phyloP scores from a whole-genome alignment of 2,329 filamentous ascomycete species.

The Harringtonia lauricola region DNA sequence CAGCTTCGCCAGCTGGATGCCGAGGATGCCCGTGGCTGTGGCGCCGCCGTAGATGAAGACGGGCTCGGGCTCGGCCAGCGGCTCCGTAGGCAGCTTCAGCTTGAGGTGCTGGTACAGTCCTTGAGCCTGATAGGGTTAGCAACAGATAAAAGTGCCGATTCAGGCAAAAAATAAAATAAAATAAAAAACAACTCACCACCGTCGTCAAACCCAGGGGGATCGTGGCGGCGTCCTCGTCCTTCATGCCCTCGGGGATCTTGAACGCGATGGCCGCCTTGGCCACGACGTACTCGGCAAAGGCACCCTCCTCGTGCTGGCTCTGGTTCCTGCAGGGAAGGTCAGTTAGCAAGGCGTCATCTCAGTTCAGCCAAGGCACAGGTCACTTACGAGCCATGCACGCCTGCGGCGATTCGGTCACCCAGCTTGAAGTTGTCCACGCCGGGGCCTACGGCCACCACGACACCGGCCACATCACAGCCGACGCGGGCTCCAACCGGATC shows the following conservation, averaged over 20 bases:
- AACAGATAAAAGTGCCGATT: not conserved
- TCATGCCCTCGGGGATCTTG: slow-evolving; percentile 32
- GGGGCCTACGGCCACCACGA: slow-evolving; percentile 32
- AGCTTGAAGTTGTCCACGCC: slow-evolving; percentile 31
- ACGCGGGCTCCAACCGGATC: slow-evolving; percentile 5
- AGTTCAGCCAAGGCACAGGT: no score
- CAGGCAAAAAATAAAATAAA: not conserved
- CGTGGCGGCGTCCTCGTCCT: slow-evolving; percentile 33
- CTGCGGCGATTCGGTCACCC: slow-evolving; percentile 35
- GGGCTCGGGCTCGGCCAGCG: slow-evolving; percentile 17
- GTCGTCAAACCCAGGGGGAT: slow-evolving; percentile 29
- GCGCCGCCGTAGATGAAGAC: slow-evolving; percentile 36
- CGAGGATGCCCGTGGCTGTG: slow-evolving; percentile 44
- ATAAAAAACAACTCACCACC: slow-evolving; percentile 18
- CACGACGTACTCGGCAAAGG: slow-evolving; percentile 27
- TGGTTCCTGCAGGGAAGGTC: slow-evolving; percentile 15
- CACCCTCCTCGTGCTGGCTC: slow-evolving; percentile 27
- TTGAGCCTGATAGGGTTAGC: slow-evolving; percentile 25
- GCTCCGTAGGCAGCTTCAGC: slow-evolving; percentile 31
- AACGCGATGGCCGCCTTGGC: slow-evolving; percentile 29
- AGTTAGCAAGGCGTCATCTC: not conserved
- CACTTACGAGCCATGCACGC: slow-evolving; percentile 23
- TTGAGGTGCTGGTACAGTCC: slow-evolving; percentile 33
- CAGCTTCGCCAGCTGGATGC: slow-evolving; percentile 31
- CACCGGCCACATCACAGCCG: slow-evolving; percentile 35